These are phyloP conservation scores for Cryomyces minteri DNA, from an alignment of 495 filamentous ascomycete species.

Conservation along the genomic window DNA sequence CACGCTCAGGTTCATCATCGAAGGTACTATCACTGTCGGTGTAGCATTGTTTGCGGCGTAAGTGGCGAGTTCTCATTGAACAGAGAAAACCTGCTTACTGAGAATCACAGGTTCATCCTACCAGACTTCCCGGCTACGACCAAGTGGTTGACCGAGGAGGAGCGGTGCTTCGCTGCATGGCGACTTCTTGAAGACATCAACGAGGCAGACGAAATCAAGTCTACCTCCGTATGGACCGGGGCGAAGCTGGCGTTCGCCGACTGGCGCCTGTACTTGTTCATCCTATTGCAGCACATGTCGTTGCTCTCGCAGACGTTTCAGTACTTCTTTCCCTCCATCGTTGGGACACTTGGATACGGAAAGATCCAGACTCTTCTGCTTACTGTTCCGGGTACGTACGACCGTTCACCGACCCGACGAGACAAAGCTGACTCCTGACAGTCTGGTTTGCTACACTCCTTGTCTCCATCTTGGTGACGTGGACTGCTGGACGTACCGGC, in stretches of 20 bases:
- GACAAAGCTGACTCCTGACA: no score
- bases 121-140: not conserved
- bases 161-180: not conserved
- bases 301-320: conserved; percentile 44
- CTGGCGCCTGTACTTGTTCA: conserved; percentile 22
- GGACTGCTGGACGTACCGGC: not conserved
- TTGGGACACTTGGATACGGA: conserved; percentile 20
- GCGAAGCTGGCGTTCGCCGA: conserved; percentile 21
- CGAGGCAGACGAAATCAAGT: conserved; percentile 34
- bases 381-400: not conserved
- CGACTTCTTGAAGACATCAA: not conserved
- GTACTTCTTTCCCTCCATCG: conserved; percentile 80
- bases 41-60: not conserved
- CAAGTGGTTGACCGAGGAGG: not conserved
- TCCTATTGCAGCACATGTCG: conserved; percentile 20
- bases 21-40: not conserved
- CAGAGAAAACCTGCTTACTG: no score
- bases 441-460: not conserved
- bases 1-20: conserved; percentile 1
- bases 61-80: no score
- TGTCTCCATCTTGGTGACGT: not conserved
- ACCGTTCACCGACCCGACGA: no score
- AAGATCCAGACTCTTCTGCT: not conserved
- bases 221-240: conserved; percentile 15
- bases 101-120: not conserved